Base-by-base conservation (phyloP, 306 rosid genomes). In the Medicago ruthenica region DNA sequence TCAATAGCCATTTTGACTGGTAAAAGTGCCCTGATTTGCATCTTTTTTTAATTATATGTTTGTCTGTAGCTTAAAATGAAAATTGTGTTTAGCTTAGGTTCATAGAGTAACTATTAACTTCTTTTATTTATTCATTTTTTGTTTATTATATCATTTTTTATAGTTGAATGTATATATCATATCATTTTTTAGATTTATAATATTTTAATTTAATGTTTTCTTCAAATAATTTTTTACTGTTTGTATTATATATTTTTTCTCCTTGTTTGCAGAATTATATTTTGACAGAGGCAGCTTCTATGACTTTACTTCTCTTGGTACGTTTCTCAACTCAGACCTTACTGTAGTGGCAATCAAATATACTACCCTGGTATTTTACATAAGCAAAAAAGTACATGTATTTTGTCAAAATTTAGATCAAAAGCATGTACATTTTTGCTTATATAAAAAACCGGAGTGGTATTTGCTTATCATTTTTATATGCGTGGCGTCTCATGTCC, bases 291-390 rank as follows among this genome's bases (percentile, higher is more conserved):
- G 97, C 80, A 93, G 91, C 70, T 93, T 89, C 76, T 93, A 93
- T 79, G 98, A 93, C 85, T 93, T 93, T 45, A 93, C 98, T 79
- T 93, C 98, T 70, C 98, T 93, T 20, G 98, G 98, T 93, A 73
- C 53, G 1, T 60, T 53, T n/a, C 40, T 50, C 15, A 63, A 14
- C 31, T 14, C 45, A 58, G 24, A 40, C 24, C 57, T 50, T 50
- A 7, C 57, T 31, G 10, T 6, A 45, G 39, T 10, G 27, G 37
- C 15, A 51, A n/a, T 61, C 65, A 51, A 40, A 8, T 41, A 62
- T 37, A 45, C 51, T 45, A 45, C 48, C 13, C 5, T 6, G 51
- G 14, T 45, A 12, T 13, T 45, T 13, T 45, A 13, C 4, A 45
- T 42, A 42, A 11, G 48, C 15, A 11, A 42, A 42, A 11, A 11